phyloP scores from a whole-genome alignment of 805 yeast genomes.

The Candida railenensis region DNA sequence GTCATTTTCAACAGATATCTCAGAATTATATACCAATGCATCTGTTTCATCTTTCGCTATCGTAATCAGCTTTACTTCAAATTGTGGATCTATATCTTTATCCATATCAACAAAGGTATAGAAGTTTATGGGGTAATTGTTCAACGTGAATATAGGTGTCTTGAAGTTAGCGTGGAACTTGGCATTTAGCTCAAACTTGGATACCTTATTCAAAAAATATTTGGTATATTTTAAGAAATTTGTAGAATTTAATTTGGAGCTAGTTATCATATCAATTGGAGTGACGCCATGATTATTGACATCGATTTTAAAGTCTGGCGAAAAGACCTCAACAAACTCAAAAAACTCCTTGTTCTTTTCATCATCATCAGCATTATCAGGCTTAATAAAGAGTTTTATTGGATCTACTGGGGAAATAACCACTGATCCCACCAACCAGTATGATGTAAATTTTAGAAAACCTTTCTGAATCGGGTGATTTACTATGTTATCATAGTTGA shows the following conservation, averaged over 20 bases:
- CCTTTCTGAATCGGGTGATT: not conserved
- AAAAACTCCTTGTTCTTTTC: constrained; percentile 7
- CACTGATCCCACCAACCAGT: constrained; percentile 20
- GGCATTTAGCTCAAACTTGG: constrained; percentile 22
- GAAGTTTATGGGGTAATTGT: constrained; percentile 15
- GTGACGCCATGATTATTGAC: constrained; percentile 18
- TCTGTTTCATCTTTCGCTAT: constrained; percentile 5
- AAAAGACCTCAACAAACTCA: constrained; percentile 23
- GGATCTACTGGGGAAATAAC: constrained; percentile 18
- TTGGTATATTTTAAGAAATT: constrained; percentile 16
- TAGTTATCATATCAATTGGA: constrained; percentile 22
- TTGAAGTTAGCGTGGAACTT: constrained; percentile 17
- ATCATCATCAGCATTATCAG: constrained; percentile 6
- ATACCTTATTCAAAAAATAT: constrained; percentile 12
- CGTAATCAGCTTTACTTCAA: constrained; percentile 14
- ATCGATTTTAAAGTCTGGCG: constrained; percentile 24
- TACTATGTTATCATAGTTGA: constrained; percentile 26
- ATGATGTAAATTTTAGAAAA: constrained; percentile 2
- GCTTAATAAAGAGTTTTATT: constrained; percentile 18
- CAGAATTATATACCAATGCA: constrained; percentile 2
- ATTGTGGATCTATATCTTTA: constrained; percentile 12
- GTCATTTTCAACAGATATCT: constrained; percentile 10
- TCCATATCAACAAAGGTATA: constrained; percentile 11
- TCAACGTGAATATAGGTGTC: constrained; percentile 15
- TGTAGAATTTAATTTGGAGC: constrained; percentile 18